These are phyloP conservation scores for Theileria sp. DNA, from an alignment of 169 alveolate genomes.

Conservation along the genomic window DNA sequence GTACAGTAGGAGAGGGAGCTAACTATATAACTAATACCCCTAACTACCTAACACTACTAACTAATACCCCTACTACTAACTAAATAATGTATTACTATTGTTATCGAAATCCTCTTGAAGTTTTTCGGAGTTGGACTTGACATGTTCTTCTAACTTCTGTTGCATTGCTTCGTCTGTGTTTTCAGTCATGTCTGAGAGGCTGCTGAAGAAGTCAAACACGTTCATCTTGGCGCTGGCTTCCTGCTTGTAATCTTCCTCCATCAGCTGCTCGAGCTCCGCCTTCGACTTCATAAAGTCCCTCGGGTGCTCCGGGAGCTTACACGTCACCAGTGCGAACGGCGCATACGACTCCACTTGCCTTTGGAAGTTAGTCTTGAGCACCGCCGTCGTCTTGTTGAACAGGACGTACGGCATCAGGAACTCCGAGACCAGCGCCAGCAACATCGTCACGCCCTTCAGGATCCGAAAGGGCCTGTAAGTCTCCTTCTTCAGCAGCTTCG, in stretches of 20 bases:
- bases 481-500: neutral
- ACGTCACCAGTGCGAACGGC: slow-evolving; percentile 43
- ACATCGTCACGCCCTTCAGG: slow-evolving; percentile 4
- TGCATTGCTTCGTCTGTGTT: neutral
- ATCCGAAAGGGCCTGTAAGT: neutral
- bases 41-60: too few species aligned
- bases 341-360: slow-evolving; percentile 42
- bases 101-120: neutral
- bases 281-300: neutral
- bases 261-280: neutral
- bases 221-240: neutral
- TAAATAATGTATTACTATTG: too few species aligned
- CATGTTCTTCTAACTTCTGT: neutral
- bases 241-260: neutral
- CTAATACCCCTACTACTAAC: too few species aligned
- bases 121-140: neutral
- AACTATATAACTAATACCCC: too few species aligned
- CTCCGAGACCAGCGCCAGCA: slow-evolving; percentile 11
- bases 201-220: slow-evolving; percentile 31
- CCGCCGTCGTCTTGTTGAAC: slow-evolving; percentile 38
- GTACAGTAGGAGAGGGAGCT: too few species aligned
- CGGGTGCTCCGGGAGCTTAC: neutral
- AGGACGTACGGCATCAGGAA: slow-evolving; percentile 51
- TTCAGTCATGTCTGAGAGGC: slow-evolving; percentile 24
- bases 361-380: slow-evolving; percentile 40